Evolutionary conservation across 1,139 yeast genomes (phyloP), one percentile per base, ranked within the genome.

Genomic region (Chernovozyma sophiae-reginae): DNA sequence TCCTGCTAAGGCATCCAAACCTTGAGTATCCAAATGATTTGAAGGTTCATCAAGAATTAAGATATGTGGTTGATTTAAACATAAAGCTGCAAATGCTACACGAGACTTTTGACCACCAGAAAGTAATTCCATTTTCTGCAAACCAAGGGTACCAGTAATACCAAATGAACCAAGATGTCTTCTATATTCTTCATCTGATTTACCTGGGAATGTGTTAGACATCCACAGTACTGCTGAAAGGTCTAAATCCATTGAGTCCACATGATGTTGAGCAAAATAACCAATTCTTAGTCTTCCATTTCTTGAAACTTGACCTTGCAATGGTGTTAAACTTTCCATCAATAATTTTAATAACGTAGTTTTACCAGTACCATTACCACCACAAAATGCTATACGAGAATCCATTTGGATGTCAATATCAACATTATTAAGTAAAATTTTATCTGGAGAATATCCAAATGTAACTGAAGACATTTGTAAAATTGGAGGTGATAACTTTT

Each of bases 311-410:
- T 74, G 70, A 41, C 99, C 99, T 10, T 65, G 68, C 31, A 79
- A 52, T 3, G 98, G 97, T 17, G 69, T 63, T 39, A 85, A 65
- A 48, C 73, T 77, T 44, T 86, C 96, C 77, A 90, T 81, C 49
- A 92, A 69, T 38, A 92, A 69, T 59, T 90, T 92, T 54, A 92
- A 73, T 46, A 92, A 68, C 2, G 98, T 92, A 11, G 98, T 90
- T 63, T 92, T 92, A 84, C 98, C 98, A 55, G 97, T 87, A 69
- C 99, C 99, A 60, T 92, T 92, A 47, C 97, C 97, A 74, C 99
- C 99, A 41, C 92, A 96, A 47, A 92, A 73, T 1, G 97, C 98
- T 49, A 92, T 85, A 62, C 98, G 78, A 3, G 97, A 89, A 52
- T 89, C 87, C 85, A 92, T 73, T 60, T 87, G 95, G 35, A 92